Conservation (phyloP, 2,329 filamentous ascomycete genomes). For the Byssothecium circinans region DNA sequence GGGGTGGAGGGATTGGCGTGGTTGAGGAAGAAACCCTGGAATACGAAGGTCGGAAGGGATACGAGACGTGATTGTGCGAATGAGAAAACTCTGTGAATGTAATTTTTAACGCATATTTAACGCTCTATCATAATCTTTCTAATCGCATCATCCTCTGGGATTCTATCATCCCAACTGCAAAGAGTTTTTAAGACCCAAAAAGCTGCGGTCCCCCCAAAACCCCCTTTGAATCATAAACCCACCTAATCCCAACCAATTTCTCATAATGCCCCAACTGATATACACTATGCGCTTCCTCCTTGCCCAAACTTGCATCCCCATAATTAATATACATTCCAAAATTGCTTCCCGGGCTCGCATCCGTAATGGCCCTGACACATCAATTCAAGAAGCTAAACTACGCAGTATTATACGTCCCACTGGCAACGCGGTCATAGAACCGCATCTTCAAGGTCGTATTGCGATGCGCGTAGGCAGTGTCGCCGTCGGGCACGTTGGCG, state of each 20-base stretch:
- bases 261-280: slow-evolving; percentile 41
- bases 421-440: slow-evolving; percentile 24
- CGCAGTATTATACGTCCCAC: slow-evolving; percentile 32
- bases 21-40: too few species aligned
- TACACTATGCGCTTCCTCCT: slow-evolving; percentile 46
- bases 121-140: too few species aligned
- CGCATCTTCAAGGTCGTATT: slow-evolving; percentile 33
- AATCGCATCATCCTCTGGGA: too few species aligned
- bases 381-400: slow-evolving; percentile 43
- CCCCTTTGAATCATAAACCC: slow-evolving; percentile 37
- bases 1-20: neutral
- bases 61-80: too few species aligned
- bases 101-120: too few species aligned
- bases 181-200: slow-evolving; percentile 26
- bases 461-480: slow-evolving; percentile 29
- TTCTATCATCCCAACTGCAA: too few species aligned
- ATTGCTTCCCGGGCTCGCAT: slow-evolving; percentile 22
- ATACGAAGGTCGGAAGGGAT: too few species aligned
- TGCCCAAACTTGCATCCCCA: slow-evolving; percentile 50
- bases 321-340: slow-evolving; percentile 57
- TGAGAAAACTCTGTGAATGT: too few species aligned
- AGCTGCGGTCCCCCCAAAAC: slow-evolving; percentile 30
- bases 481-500: slow-evolving; percentile 11
- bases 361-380: slow-evolving; percentile 40
- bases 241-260: slow-evolving; percentile 37